A percentile compares a stretch with the other conserved stretches of the same genome.
Conservation (phyloP, 345 rosid species). For the Kandelia obovata region DNA sequence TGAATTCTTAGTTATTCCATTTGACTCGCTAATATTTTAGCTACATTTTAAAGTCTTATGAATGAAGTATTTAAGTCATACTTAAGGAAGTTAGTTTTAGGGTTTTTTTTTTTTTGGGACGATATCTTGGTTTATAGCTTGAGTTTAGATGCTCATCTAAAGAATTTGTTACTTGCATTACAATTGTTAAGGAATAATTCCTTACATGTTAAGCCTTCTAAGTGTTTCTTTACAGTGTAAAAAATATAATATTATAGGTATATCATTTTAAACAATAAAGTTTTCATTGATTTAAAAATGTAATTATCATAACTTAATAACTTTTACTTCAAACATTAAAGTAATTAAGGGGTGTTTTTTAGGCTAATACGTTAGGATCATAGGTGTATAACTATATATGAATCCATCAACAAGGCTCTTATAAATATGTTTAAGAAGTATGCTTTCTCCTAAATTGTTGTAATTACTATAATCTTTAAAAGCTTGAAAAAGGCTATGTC, state of each 20-base stretch:
- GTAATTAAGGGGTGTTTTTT: neutral
- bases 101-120: neutral
- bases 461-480: rapidly evolving
- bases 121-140: neutral
- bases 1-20: neutral
- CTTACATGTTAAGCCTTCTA: neutral
- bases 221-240: neutral
- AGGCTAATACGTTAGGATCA: neutral
- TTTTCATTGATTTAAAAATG: neutral
- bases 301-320: neutral
- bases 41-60: neutral
- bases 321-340: too few relatives aligned
- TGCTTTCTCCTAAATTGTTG: too few relatives aligned
- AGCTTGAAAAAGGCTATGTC: neutral
- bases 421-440: neutral
- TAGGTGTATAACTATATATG: too few relatives aligned
- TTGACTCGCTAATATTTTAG: neutral
- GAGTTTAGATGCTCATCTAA: neutral
- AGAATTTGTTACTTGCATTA: neutral
- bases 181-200: neutral
- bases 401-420: neutral
- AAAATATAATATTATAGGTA: neutral
- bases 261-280: neutral
- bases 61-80: neutral
- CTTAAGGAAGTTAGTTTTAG: neutral